phyloP scores from a whole-genome alignment of 108 stramenopile genomes.

The Conticribra guillardii region DNA sequence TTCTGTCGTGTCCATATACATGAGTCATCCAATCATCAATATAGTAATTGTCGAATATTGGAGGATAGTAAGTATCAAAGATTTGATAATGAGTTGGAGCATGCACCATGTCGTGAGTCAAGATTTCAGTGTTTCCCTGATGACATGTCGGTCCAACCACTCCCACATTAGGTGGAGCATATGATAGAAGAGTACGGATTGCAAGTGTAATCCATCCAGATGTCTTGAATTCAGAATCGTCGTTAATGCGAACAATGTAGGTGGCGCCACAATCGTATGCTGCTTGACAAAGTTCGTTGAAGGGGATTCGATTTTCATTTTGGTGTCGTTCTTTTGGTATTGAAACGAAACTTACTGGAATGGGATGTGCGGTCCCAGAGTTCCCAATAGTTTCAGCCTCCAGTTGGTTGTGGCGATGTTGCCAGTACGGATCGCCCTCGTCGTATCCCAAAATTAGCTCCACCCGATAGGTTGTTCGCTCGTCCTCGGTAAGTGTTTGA shows the following conservation, averaged over 20 bases:
- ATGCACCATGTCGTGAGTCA: conserved; percentile 68
- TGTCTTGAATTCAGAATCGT: conserved; percentile 54
- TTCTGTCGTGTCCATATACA: conserved; percentile 60
- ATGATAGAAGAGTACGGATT: conserved; percentile 30
- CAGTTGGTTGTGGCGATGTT: conserved; percentile 16
- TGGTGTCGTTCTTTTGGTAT: conserved; percentile 24
- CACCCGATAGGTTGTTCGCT: conserved; percentile 19
- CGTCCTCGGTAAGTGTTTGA: conserved; percentile 28
- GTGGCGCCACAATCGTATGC: conserved; percentile 54
- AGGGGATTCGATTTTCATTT: conserved; percentile 38
- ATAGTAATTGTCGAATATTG: conserved; percentile 60
- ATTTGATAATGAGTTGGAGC: conserved; percentile 55
- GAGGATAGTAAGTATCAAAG: conserved; percentile 64
- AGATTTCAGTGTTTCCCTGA: conserved; percentile 40
- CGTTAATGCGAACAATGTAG: conserved; percentile 62
- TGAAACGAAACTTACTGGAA: conserved; percentile 39
- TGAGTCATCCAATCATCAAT: conserved; percentile 69
- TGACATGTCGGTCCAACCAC: conserved; percentile 61
- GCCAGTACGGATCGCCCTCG: conserved; percentile 46
- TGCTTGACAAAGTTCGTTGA: conserved; percentile 52
- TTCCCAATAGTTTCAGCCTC: neutral
- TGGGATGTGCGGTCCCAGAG: neutral
- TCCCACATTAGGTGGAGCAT: conserved; percentile 50
- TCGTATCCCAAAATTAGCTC: conserved; percentile 45
- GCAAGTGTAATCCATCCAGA: conserved; percentile 44